These are phyloP conservation scores for Elsinoe necatrix DNA, from an alignment of 2,329 filamentous ascomycete genomes.

Conservation along the genomic window DNA sequence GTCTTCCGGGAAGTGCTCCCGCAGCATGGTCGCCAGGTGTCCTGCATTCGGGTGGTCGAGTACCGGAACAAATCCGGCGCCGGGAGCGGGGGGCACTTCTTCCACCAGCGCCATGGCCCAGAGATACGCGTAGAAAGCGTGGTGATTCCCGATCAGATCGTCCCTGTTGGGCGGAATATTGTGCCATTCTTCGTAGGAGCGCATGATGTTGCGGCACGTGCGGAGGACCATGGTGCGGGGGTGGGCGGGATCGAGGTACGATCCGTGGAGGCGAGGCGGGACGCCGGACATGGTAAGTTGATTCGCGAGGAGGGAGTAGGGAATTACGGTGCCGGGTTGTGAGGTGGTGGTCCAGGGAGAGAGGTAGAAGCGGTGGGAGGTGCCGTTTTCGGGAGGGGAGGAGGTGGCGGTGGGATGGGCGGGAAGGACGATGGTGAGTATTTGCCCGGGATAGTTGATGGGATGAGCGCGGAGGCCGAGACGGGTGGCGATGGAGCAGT, in stretches of 20 bases:
- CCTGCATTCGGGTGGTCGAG: slow-evolving; percentile 51
- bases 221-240: slow-evolving; percentile 63
- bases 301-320: slow-evolving; percentile 19
- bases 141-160: slow-evolving; percentile 42
- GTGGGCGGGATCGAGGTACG: slow-evolving; percentile 57
- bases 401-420: slow-evolving; percentile 48
- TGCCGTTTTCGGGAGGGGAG: slow-evolving; percentile 41
- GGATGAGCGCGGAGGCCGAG: slow-evolving; percentile 69
- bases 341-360: slow-evolving; percentile 71
- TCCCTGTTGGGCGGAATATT: slow-evolving; percentile 33
- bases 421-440: slow-evolving; percentile 61
- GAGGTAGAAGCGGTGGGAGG: slow-evolving; percentile 53
- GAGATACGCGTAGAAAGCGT: slow-evolving; percentile 61
- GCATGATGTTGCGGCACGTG: slow-evolving; percentile 71
- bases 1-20: slow-evolving; percentile 61
- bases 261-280: slow-evolving; percentile 29
- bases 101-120: slow-evolving; percentile 54
- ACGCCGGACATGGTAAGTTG: slow-evolving; percentile 52
- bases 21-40: slow-evolving; percentile 56
- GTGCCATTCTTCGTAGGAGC: slow-evolving; percentile 51
- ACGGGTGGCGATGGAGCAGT: slow-evolving; percentile 66
- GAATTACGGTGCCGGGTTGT: slow-evolving; percentile 30
- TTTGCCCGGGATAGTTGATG: slow-evolving; percentile 75
- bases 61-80: not conserved
- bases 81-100: slow-evolving; percentile 22